phyloP scores from a whole-genome alignment of 2,329 filamentous ascomycete species.

The Trichophyton verrucosum region DNA sequence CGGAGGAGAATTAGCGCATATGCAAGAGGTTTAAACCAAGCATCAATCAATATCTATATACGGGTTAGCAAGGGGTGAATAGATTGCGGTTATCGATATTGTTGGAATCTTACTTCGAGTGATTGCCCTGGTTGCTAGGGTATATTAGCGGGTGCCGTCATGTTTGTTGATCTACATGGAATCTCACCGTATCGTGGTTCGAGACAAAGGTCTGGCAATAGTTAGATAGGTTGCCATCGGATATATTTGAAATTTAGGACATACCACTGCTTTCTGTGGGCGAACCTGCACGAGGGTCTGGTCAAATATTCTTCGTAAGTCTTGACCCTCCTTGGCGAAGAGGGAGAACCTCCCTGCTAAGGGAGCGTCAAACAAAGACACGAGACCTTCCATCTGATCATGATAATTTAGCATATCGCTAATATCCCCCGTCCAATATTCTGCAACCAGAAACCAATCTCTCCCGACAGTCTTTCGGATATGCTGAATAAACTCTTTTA shows the following conservation, averaged over 20 bases:
- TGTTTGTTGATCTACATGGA: not conserved
- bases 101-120: constrained; percentile 34
- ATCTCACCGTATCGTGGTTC: constrained; percentile 54
- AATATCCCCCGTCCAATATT: constrained; percentile 54
- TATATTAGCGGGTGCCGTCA: constrained; percentile 10
- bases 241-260: constrained; percentile 15
- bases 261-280: constrained; percentile 47
- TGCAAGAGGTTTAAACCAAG: constrained; percentile 58
- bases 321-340: constrained; percentile 44
- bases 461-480: constrained; percentile 41
- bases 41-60: constrained; percentile 44
- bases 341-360: constrained; percentile 55
- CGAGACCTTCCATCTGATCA: constrained; percentile 45
- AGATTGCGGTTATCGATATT: not conserved
- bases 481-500: constrained; percentile 49
- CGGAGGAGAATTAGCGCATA: constrained; percentile 60
- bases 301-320: constrained; percentile 53
- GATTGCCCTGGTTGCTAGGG: constrained; percentile 48
- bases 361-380: constrained; percentile 54
- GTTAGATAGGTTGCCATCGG: constrained; percentile 1
- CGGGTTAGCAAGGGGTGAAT: not conserved
- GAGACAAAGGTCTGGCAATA: constrained; percentile 48
- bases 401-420: constrained; percentile 46
- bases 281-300: constrained; percentile 43
- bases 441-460: constrained; percentile 54